Evolutionary conservation across 2,329 filamentous ascomycete genomes (phyloP).

Genomic region (Paracorniculantispora psalliotae): DNA sequence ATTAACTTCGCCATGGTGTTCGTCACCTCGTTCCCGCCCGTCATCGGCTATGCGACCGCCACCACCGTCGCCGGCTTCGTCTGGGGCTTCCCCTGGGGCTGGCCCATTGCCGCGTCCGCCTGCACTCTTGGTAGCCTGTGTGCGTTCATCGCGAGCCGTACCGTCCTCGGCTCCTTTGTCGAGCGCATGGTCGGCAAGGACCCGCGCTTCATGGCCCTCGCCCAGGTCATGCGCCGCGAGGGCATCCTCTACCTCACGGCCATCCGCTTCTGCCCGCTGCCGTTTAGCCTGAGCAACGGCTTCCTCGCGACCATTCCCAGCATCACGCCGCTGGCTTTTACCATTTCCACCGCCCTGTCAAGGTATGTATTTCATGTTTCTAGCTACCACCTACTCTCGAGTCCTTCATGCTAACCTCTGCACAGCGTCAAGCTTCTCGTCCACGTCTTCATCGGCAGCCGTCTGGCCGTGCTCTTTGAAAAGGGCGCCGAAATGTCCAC

Average conservation of each 20-base stretch:
- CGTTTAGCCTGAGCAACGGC: constrained; percentile 89
- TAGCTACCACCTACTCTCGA: constrained; percentile 12
- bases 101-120: constrained; percentile 76
- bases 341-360: constrained; percentile 74
- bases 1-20: constrained; percentile 74
- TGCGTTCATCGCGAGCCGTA: constrained; percentile 76
- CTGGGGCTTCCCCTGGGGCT: constrained; percentile 58
- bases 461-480: constrained; percentile 78
- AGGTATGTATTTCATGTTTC: too few relatives aligned
- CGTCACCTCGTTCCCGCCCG: constrained; percentile 74
- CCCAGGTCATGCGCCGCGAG: constrained; percentile 83
- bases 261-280: constrained; percentile 87
- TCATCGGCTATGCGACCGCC: constrained; percentile 81
- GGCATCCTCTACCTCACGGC: constrained; percentile 84
- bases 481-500: constrained; percentile 76
- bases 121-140: constrained; percentile 73
- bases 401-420: background rate
- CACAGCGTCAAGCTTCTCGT: constrained; percentile 77
- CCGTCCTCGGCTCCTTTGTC: constrained; percentile 73
- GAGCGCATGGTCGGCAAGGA: constrained; percentile 75
- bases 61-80: constrained; percentile 51
- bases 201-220: constrained; percentile 80
- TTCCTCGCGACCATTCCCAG: constrained; percentile 92
- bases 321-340: constrained; percentile 70
- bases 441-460: constrained; percentile 85